These are phyloP conservation scores for Thelonectria blattea DNA, from an alignment of 2,329 filamentous ascomycete species.

Conservation along the genomic window DNA sequence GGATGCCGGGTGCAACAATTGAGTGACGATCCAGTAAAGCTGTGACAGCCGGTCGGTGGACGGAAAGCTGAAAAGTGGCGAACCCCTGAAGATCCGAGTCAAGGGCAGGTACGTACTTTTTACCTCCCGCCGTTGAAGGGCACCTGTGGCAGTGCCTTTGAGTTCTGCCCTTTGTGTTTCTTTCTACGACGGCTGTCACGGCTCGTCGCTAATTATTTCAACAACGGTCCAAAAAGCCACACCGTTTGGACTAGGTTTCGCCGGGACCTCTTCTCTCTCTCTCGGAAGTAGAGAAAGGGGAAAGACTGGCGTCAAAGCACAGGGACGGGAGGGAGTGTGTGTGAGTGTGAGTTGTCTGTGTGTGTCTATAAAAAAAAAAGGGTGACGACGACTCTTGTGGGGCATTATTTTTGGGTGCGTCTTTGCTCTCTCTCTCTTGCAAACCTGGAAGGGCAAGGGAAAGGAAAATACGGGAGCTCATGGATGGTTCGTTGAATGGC, in stretches of 20 bases:
- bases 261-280: not conserved
- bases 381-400: conserved; percentile 4
- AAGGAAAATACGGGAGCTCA: not conserved
- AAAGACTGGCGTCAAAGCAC: not conserved
- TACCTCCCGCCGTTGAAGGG: too few species aligned
- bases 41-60: not conserved
- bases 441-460: not conserved
- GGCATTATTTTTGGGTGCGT: not conserved
- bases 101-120: too few species aligned
- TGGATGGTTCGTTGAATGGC: conserved; percentile 1
- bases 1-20: too few species aligned
- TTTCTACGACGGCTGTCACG: not conserved
- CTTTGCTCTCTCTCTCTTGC: not conserved
- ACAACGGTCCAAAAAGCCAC: not conserved
- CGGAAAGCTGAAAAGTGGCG: not conserved
- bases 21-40: too few species aligned
- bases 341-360: not conserved
- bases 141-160: too few species aligned
- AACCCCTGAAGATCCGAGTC: conserved; percentile 29
- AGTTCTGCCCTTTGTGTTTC: conserved; percentile 1
- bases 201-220: not conserved
- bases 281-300: not conserved
- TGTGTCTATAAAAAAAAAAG: not conserved
- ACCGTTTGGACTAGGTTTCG: conserved; percentile 1
- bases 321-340: conserved; percentile 9